Percentiles rank a stretch among this genome's conserved stretches.
These are phyloP conservation scores for apple (Malus domestica) DNA, from an alignment of 306 rosid genomes.

Conservation along the genomic window DNA sequence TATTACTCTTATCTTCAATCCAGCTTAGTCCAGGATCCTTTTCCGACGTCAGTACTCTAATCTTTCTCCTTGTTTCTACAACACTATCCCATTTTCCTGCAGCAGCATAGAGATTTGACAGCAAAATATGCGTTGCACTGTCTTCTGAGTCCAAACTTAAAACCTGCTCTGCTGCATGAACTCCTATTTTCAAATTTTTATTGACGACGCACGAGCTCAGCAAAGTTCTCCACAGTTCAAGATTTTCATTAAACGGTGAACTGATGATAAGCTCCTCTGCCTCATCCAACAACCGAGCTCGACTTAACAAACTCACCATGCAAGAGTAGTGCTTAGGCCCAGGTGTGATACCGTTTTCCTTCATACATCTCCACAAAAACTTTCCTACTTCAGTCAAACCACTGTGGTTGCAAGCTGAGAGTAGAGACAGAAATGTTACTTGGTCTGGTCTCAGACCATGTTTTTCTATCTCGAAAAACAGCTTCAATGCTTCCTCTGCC, in stretches of 20 bases:
- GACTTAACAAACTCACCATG: conserved; percentile 69
- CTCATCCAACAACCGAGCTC: conserved; percentile 59
- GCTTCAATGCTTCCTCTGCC: conserved; percentile 53
- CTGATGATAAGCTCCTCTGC: conserved; percentile 50
- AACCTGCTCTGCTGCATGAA: conserved; percentile 62
- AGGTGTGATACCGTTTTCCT: conserved; percentile 43
- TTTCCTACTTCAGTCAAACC: conserved; percentile 50
- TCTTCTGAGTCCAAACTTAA: conserved; percentile 52
- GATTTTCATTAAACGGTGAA: conserved; percentile 49
- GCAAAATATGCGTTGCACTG: conserved; percentile 62
- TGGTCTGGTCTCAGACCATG: conserved; percentile 56
- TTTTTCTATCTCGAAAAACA: conserved; percentile 41
- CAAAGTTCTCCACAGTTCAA: conserved; percentile 77
- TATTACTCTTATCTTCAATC: conserved; percentile 58
- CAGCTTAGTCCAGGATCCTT: conserved; percentile 80
- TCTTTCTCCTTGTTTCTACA: conserved; percentile 55
- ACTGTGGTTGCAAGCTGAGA: conserved; percentile 72
- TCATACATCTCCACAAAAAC: conserved; percentile 62
- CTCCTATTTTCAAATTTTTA: conserved; percentile 59
- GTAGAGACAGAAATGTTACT: conserved; percentile 62
- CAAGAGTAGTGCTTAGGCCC: conserved; percentile 86
- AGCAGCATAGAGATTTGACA: conserved; percentile 71
- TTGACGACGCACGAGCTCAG: conserved; percentile 59
- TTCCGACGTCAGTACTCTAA: conserved; percentile 36
- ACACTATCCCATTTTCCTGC: conserved; percentile 57